These are phyloP conservation scores for Agastache rugosa DNA, from an alignment of 257 asterid species.

Conservation along the genomic window DNA sequence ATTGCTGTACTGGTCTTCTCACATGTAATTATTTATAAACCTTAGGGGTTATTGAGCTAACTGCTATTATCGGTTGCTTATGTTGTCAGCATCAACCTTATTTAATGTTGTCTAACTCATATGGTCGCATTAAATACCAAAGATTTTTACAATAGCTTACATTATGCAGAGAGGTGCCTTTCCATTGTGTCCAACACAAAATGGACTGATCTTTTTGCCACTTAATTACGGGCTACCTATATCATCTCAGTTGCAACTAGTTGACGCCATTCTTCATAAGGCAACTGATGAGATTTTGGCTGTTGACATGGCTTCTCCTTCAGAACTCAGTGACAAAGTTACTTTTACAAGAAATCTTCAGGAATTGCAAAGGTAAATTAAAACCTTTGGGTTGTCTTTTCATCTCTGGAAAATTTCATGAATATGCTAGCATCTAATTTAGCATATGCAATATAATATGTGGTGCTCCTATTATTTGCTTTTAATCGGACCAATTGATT, in stretches of 20 bases:
- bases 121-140: slow-evolving; percentile 16
- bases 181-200: slow-evolving; percentile 74
- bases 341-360: slow-evolving; percentile 68
- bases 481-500: neutral
- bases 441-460: neutral
- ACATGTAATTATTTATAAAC: slow-evolving; percentile 7
- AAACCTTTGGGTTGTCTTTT: slow-evolving; percentile 15
- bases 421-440: slow-evolving; percentile 24
- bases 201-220: slow-evolving; percentile 86
- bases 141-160: slow-evolving; percentile 26
- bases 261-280: slow-evolving; percentile 88
- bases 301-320: slow-evolving; percentile 70
- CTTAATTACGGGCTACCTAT: slow-evolving; percentile 69
- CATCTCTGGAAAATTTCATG: slow-evolving; percentile 13
- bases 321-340: slow-evolving; percentile 53
- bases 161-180: slow-evolving; percentile 95
- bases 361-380: slow-evolving; percentile 74
- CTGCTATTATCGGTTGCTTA: slow-evolving; percentile 18
- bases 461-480: neutral
- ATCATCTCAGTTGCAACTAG: slow-evolving; percentile 73
- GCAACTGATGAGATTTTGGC: slow-evolving; percentile 93
- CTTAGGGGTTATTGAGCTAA: slow-evolving; percentile 17
- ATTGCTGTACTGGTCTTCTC: slow-evolving; percentile 4
- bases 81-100: slow-evolving; percentile 9
- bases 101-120: slow-evolving; percentile 22